These are phyloP conservation scores for Pinus taeda DNA, from an alignment of 75 land plant species.

Conservation along the genomic window DNA sequence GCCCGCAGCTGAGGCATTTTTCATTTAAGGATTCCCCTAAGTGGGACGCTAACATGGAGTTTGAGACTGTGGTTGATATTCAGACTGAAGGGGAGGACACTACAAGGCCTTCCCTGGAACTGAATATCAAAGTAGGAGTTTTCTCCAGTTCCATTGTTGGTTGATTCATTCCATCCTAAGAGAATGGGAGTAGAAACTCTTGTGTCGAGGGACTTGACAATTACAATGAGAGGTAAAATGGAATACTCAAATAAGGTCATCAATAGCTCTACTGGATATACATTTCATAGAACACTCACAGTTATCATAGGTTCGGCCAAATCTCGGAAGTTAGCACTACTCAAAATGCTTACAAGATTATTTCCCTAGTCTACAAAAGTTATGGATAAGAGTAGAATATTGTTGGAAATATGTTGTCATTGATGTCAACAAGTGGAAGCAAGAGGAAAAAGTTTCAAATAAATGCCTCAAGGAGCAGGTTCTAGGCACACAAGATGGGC, in stretches of 20 bases:
- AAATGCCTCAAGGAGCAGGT: too few species aligned
- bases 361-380: too few species aligned
- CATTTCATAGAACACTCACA: constrained; percentile 73
- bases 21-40: constrained; percentile 76
- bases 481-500: too few species aligned
- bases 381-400: too few species aligned
- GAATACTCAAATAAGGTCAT: constrained; percentile 23
- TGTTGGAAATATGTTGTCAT: too few species aligned
- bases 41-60: constrained; percentile 43
- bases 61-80: constrained; percentile 18
- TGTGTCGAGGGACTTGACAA: constrained; percentile 79
- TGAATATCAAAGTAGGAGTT: constrained; percentile 25
- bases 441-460: too few species aligned
- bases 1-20: constrained; percentile 37
- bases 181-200: constrained; percentile 57
- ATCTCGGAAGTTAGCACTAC: too few species aligned
- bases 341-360: too few species aligned
- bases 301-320: constrained; percentile 26
- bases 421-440: too few species aligned
- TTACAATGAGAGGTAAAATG: constrained; percentile 62
- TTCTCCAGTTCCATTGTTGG: constrained; percentile 35
- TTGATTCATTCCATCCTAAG: constrained; percentile 28
- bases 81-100: constrained; percentile 33
- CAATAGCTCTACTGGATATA: constrained; percentile 77
- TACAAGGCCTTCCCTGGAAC: constrained; percentile 25